A percentile compares a stretch with the other conserved stretches of the same genome.
phyloP scores from a whole-genome alignment of 2,329 filamentous ascomycete species.

The Xylaria sp. region DNA sequence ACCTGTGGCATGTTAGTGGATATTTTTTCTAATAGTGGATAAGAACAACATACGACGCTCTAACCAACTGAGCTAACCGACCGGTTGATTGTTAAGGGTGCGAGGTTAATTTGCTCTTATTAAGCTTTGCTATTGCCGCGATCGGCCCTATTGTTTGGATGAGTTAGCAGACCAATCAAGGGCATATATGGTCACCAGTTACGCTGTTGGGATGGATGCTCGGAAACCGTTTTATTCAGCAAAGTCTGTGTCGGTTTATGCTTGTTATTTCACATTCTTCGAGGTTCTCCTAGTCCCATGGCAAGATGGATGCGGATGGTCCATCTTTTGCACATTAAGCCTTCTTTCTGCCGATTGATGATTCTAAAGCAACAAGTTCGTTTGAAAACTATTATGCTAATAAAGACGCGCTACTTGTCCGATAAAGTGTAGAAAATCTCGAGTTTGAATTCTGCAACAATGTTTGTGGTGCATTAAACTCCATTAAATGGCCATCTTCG shows the following conservation, averaged over 20 bases:
- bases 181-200: conserved; percentile 19
- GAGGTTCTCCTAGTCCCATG: conserved; percentile 18
- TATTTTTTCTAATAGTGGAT: no score
- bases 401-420: conserved; percentile 17
- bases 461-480: conserved; percentile 24
- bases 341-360: conserved; percentile 15
- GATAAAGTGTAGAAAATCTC: conserved; percentile 17
- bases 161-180: conserved; percentile 18
- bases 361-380: conserved; percentile 20
- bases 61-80: conserved; percentile 2
- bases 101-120: conserved; percentile 1
- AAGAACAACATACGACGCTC: background rate
- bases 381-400: conserved; percentile 17
- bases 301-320: conserved; percentile 17
- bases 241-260: conserved; percentile 19
- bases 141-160: conserved; percentile 12
- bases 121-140: conserved; percentile 7
- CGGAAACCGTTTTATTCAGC: conserved; percentile 19
- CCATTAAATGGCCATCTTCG: conserved; percentile 22
- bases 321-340: conserved; percentile 17
- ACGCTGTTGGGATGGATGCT: conserved; percentile 19
- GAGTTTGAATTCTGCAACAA: conserved; percentile 26
- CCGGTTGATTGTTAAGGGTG: background rate
- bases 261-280: conserved; percentile 20
- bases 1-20: no score